Base-by-base conservation (phyloP, 2,329 filamentous ascomycete genomes). In the Calonectria montana region DNA sequence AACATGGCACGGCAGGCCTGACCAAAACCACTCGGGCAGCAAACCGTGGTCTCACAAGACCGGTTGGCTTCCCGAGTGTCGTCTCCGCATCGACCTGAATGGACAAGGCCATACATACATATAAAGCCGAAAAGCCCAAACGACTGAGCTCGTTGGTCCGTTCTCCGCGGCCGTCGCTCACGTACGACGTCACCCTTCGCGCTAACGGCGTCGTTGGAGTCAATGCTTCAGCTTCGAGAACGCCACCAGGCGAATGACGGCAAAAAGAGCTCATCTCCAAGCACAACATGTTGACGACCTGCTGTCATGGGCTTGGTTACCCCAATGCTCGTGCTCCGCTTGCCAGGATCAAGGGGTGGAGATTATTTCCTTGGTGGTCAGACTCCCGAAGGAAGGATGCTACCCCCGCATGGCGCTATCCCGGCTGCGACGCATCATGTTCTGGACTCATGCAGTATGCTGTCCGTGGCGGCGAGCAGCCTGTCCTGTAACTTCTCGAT, bases 61-160 rank as follows among this genome's bases (percentile, higher is more conserved):
- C 53, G 53, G 53, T 15, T 39, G 35, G 31, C 53, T 31, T 59
- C 31, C 53, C 53, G 53, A 59, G 13, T 8, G n/a, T 59, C 21
- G 21, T 27, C 31, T 59, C 53, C 31, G 35, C 53, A 59, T 15
- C 7, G 21, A 59, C 31, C 53, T 59, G 53, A 59, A 59, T 59
- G 53, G 53, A 27, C 53, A 59, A 59, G 23, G 31, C 13, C 53
- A 59, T 59, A 59, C 39, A 59, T 39, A 59, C 53, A 59, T 59
- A 59, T 59, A 59, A 59, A 59, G 53, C 16, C 7, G 25, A 29
- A 29, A 29, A 21, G 39, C 16, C 53, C 53, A 35, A 59, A 39
- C 29, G 37, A 37, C 31, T 59, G 31, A 59, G 35, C 53, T 59
- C 31, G 53, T 27, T 59, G 53, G 53, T 15, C 53, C 53, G 53